Percentiles rank a stretch among this genome's conserved stretches.
Conservation (phyloP, 345 rosid species). For the Conringia planisiliqua region DNA sequence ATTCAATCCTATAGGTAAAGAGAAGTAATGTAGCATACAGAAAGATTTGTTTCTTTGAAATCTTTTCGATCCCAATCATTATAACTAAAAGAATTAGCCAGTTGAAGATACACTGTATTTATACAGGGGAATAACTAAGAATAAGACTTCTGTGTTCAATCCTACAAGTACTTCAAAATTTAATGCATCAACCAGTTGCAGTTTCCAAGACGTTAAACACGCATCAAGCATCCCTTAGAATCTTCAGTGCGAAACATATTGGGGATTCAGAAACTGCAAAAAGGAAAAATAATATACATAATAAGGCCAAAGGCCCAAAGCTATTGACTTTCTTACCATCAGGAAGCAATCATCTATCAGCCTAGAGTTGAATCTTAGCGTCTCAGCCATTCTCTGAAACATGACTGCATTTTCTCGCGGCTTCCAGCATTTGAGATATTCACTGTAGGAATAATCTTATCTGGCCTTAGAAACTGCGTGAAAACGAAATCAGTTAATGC, state of each 20-base stretch:
- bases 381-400: conserved; percentile 66
- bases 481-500: conserved; percentile 8
- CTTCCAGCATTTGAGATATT: conserved; percentile 53
- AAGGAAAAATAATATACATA: neutral
- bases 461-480: conserved; percentile 61
- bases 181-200: neutral
- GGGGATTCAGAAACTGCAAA: neutral
- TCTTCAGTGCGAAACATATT: neutral
- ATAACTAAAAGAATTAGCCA: conserved; percentile 14
- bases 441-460: conserved; percentile 77
- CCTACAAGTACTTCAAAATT: neutral
- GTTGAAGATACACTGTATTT: neutral
- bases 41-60: neutral
- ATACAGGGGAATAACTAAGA: neutral
- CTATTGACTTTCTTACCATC: neutral
- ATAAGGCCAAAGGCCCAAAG: neutral
- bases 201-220: neutral
- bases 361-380: conserved; percentile 20
- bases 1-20: neutral
- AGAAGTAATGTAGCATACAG: neutral
- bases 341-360: neutral
- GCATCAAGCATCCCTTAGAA: conserved; percentile 8
- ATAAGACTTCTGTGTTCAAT: neutral
- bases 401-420: conserved; percentile 70
- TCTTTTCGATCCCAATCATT: neutral